These are phyloP conservation scores for Malassezia pachydermatis DNA, from an alignment of 1,284 basidiomycete species.

Conservation along the genomic window DNA sequence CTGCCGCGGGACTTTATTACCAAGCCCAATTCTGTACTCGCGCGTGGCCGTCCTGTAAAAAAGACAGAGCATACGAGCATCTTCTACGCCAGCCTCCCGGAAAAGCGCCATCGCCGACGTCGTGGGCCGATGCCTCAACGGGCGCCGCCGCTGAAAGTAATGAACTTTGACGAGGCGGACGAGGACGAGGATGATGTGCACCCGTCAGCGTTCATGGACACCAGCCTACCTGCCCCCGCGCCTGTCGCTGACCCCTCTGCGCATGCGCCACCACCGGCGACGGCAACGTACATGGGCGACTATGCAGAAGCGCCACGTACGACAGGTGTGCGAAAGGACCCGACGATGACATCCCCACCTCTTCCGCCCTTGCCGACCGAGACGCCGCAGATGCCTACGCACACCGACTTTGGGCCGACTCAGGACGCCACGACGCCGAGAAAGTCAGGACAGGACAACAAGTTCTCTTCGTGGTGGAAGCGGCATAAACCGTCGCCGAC, in stretches of 20 bases:
- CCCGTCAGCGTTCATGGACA: too few species aligned
- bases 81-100: constrained; percentile 11
- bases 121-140: background rate
- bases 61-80: constrained; percentile 6
- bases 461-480: constrained; percentile 1
- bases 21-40: constrained; percentile 13
- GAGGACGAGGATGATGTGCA: background rate
- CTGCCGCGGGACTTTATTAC: constrained; percentile 15
- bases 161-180: constrained; percentile 19
- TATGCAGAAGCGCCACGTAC: background rate
- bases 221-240: too few species aligned
- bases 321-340: background rate
- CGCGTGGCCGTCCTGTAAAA: constrained; percentile 17
- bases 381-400: too few species aligned
- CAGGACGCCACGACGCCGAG: too few species aligned
- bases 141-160: constrained; percentile 1
- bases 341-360: too few species aligned
- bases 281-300: background rate
- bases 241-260: background rate
- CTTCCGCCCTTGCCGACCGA: too few species aligned
- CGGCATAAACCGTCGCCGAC: background rate
- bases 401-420: too few species aligned
- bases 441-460: too few species aligned
- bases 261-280: background rate
- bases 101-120: constrained; percentile 1